Evolutionary conservation across 176 grass and related monocot genomes (phyloP).

Genomic region (Microstegium vimineum): DNA sequence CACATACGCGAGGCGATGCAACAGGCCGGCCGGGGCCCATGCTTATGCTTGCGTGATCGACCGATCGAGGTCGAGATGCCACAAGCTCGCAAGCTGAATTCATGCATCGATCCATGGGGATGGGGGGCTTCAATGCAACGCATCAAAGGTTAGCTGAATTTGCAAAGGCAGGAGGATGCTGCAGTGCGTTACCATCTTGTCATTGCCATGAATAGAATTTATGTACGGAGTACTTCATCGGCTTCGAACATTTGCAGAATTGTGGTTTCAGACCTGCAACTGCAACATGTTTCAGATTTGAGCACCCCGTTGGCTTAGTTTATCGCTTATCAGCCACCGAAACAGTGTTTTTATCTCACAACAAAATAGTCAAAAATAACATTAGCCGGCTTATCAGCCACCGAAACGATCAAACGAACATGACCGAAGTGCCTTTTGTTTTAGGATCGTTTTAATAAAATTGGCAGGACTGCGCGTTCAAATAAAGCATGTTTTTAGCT

Average conservation of each 20-base stretch:
- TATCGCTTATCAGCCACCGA: too few species aligned
- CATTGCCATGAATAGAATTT: neutral
- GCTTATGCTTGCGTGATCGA: too few species aligned
- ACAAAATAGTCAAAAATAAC: too few species aligned
- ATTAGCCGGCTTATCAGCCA: too few species aligned
- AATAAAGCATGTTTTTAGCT: constrained; percentile 15
- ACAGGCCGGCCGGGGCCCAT: neutral
- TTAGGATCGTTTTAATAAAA: neutral
- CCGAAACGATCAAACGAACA: too few species aligned
- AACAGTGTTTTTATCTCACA: too few species aligned
- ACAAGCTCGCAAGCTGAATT: neutral
- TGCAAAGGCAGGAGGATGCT: neutral
- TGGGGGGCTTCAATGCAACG: neutral
- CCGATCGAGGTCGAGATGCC: neutral
- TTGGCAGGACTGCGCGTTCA: constrained; percentile 6
- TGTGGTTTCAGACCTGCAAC: neutral
- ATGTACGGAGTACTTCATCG: neutral
- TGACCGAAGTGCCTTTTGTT: neutral
- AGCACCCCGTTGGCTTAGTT: too few species aligned
- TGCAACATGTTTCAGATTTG: neutral
- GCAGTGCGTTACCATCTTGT: neutral
- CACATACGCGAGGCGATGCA: neutral
- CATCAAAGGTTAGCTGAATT: neutral
- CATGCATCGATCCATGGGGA: neutral
- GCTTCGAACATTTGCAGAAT: neutral